Evolutionary conservation across 1,284 basidiomycete species (phyloP), one percentile per base, ranked within the genome.

Genomic region (Spongiforma sp.): DNA sequence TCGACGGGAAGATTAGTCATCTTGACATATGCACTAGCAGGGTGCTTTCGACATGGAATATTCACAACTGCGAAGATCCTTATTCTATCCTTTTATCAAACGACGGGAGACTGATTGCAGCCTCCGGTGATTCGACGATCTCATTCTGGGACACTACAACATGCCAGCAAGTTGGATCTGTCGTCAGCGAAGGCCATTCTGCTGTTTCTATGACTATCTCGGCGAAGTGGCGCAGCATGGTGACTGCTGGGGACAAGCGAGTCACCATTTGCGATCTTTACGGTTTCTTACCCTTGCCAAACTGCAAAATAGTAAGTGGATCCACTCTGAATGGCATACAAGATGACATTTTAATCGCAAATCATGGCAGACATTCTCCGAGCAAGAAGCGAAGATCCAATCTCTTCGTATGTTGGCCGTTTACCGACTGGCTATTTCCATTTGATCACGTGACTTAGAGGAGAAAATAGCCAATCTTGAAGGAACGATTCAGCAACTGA

Each of bases 401-500:
- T 56, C 54, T 17, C 54, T 56, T 37, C 24, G 33, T 56, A 7
- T 15, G 54, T 36, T 54, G 15, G 14, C 8, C 15, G 32, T 33
- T 34, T 26, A 34, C 33, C 17, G 9, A 32, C 12, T 14, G 15
- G 17, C 12, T 34, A n/a, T 14, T 24, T 24, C 53, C 24, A n/a
- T 32, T 54, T 54, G n/a, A 26, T 32, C 24, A 5, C 34, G 9
- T 11, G 15, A n/a, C 34, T 56, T 36, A 56, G 54, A 56, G 14
- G 54, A 28, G 12, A 56, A 37, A 26, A 56, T 56, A 24, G 34
- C 54, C 21, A 14, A n/a, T 5, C 54, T 56, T 34, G 54, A 56
- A 24, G n/a, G 21, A 56, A 56, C 34, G 6, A 28, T 37, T 26
- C 32, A 63, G 36, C n/a, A 57, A 50, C 61, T 67, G 4, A n/a